These are phyloP conservation scores for Hordeum pubiflorum DNA, from an alignment of 202 grass and related monocot genomes.

Conservation along the genomic window DNA sequence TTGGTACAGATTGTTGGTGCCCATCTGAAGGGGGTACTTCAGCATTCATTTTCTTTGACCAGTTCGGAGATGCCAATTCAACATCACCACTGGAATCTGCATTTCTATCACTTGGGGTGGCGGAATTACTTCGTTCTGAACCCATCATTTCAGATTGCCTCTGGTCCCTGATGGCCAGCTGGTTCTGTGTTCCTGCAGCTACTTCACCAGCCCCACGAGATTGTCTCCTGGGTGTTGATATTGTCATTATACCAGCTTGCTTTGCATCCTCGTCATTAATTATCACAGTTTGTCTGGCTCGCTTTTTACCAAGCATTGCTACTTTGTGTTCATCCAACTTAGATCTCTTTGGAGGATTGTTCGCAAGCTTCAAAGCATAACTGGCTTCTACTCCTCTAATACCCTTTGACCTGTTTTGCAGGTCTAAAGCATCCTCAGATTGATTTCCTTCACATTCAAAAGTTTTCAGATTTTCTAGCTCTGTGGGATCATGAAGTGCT, in stretches of 20 bases:
- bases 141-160: constrained; percentile 54
- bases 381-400: constrained; percentile 82
- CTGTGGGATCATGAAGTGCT: constrained; percentile 19
- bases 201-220: constrained; percentile 46
- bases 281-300: constrained; percentile 79
- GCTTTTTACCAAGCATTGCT: constrained; percentile 91
- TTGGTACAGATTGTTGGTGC: constrained; percentile 29
- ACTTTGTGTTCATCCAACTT: constrained; percentile 85
- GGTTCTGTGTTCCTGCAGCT: constrained; percentile 48
- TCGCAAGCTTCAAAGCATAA: constrained; percentile 72
- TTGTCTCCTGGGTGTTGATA: constrained; percentile 64
- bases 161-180: constrained; percentile 33
- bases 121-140: constrained; percentile 39
- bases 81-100: constrained; percentile 68
- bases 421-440: constrained; percentile 39
- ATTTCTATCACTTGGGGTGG: constrained; percentile 44
- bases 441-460: constrained; percentile 50
- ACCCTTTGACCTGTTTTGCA: constrained; percentile 55
- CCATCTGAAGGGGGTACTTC: constrained; percentile 37
- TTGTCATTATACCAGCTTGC: constrained; percentile 71
- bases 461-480: constrained; percentile 21
- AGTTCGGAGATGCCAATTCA: constrained; percentile 30
- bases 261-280: constrained; percentile 95
- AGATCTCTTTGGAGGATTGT: constrained; percentile 71
- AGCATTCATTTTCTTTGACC: constrained; percentile 45